Evolutionary conservation across 148 eudicot species (phyloP).

Genomic region (Tetragonia tetragonoides): DNA sequence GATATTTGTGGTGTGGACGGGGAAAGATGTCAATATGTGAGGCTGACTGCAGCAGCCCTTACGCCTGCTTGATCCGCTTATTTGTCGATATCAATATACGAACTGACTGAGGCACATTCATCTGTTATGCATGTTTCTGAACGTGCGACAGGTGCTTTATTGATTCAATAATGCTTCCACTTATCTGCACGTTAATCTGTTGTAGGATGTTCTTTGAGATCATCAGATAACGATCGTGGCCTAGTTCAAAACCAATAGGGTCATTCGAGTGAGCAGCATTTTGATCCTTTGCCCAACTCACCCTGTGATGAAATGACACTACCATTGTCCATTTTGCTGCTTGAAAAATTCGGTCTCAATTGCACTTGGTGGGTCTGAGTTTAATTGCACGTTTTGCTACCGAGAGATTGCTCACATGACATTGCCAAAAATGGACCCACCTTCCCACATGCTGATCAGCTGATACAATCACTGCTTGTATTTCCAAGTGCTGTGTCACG

Average conservation of each 20-base stretch:
- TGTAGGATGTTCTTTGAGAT: neutral
- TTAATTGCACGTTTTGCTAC: neutral
- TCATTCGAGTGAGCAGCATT: neutral
- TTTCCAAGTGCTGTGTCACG: neutral
- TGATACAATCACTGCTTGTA: neutral
- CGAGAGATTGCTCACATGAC: conserved; percentile 12
- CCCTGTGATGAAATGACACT: conserved; percentile 4
- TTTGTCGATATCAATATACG: too few relatives aligned
- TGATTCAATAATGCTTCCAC: too few relatives aligned
- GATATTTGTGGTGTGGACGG: neutral
- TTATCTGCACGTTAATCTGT: neutral
- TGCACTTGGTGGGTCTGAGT: conserved; percentile 21
- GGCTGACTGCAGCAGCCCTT: neutral
- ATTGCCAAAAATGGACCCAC: conserved; percentile 14
- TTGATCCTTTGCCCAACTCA: neutral
- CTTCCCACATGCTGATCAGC: conserved; percentile 21
- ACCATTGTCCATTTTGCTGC: neutral
- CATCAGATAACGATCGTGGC: neutral
- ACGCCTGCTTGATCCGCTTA: neutral
- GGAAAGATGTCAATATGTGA: conserved; percentile 4
- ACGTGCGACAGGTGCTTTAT: neutral
- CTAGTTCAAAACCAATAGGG: neutral
- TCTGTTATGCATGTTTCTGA: neutral
- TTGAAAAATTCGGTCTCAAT: neutral
- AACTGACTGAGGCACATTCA: conserved; percentile 6